phyloP scores from a whole-genome alignment of 768 basidiomycete genomes.

The Daedaleopsis nitida region DNA sequence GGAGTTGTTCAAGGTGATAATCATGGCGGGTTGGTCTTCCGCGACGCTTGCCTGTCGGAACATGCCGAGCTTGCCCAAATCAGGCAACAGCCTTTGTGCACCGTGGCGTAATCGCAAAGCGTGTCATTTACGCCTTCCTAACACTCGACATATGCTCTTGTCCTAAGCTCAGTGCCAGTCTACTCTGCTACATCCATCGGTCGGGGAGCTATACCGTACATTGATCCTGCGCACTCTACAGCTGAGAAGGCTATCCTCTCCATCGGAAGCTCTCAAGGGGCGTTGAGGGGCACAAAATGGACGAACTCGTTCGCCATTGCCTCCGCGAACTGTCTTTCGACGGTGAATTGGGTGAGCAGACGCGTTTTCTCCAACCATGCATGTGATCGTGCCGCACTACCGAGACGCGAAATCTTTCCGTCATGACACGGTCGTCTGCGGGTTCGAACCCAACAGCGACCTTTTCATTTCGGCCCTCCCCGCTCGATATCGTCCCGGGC shows the following conservation, averaged over 20 bases:
- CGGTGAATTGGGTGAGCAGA: slow-evolving; percentile 79
- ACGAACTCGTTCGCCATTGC: slow-evolving; percentile 83
- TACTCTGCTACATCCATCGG: too few species aligned
- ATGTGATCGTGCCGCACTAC: slow-evolving; percentile 15
- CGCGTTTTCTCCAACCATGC: slow-evolving; percentile 10
- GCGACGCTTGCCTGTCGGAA: background rate
- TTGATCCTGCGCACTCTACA: too few species aligned
- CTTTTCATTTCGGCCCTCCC: slow-evolving; percentile 15
- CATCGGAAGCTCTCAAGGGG: background rate
- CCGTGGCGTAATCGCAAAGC: slow-evolving; percentile 9
- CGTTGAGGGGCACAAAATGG: slow-evolving; percentile 48
- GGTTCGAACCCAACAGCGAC: slow-evolving; percentile 30
- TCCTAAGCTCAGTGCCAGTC: background rate
- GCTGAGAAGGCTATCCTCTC: too few species aligned
- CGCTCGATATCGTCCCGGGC: background rate
- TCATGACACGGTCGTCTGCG: slow-evolving; percentile 19
- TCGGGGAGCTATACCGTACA: too few species aligned
- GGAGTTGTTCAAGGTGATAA: too few species aligned
- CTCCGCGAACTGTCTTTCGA: slow-evolving; percentile 88
- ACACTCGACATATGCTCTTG: background rate
- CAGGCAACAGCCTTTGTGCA: background rate
- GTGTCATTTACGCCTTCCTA: background rate
- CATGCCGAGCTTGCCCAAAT: background rate
- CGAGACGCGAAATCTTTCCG: background rate
- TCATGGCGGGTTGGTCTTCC: too few species aligned